These are phyloP conservation scores for Leccinum variabile DNA, from an alignment of 1,284 basidiomycete species.

Conservation along the genomic window DNA sequence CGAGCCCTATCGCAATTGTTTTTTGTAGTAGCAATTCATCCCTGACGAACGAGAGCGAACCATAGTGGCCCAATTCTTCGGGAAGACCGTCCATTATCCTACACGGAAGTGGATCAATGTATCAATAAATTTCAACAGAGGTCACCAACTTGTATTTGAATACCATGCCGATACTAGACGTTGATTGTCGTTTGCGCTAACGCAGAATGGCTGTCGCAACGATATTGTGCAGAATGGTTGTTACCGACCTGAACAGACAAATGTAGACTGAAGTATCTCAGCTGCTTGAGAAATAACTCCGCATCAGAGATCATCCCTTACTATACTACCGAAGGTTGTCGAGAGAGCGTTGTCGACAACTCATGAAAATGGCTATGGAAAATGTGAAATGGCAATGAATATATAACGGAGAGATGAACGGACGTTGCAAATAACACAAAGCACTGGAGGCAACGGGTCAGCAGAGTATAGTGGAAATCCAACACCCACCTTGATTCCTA, in stretches of 20 bases:
- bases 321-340: slow-evolving; percentile 74
- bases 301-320: slow-evolving; percentile 39
- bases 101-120: background rate
- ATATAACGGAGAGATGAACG: slow-evolving; percentile 23
- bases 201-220: background rate
- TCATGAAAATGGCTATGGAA: slow-evolving; percentile 67
- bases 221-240: background rate
- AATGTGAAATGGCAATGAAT: background rate
- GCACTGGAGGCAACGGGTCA: slow-evolving; percentile 45
- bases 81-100: slow-evolving; percentile 66
- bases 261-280: slow-evolving; percentile 58
- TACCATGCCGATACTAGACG: slow-evolving; percentile 60
- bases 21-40: background rate
- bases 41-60: slow-evolving; percentile 36
- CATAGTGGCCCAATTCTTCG: slow-evolving; percentile 63
- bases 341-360: slow-evolving; percentile 65
- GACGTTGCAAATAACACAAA: slow-evolving; percentile 91
- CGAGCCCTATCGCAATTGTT: slow-evolving; percentile 58
- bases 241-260: slow-evolving; percentile 71
- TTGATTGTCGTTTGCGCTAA: slow-evolving; percentile 53
- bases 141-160: slow-evolving; percentile 78
- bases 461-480: background rate
- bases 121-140: background rate
- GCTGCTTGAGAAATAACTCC: background rate
- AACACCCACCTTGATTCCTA: slow-evolving; percentile 61